A percentile compares a stretch with the other conserved stretches of the same genome.
phyloP scores from a whole-genome alignment of 306 rosid species.

The Vicia villosa region DNA sequence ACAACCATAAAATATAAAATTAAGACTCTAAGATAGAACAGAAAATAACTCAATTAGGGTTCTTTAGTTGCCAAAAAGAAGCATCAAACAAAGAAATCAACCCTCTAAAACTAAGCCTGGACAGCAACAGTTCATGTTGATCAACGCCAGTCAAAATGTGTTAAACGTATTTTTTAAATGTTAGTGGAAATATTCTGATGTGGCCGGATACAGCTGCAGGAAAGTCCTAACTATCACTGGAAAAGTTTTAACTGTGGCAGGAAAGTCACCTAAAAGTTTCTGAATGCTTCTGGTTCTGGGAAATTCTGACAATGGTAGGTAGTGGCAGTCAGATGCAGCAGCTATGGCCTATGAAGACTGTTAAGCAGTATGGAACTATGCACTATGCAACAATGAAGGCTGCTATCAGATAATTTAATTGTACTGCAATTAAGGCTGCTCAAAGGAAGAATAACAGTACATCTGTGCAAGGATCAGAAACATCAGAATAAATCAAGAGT shows the following conservation, averaged over 20 bases:
- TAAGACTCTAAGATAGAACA: neutral
- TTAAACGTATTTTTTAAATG: neutral
- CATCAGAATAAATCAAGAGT: neutral
- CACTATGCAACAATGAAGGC: neutral
- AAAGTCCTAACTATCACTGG: neutral
- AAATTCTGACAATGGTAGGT: neutral
- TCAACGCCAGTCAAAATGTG: neutral
- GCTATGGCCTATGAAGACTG: slow-evolving; percentile 9
- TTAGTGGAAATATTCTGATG: neutral
- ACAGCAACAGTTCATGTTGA: neutral
- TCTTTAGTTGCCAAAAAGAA: slow-evolving; percentile 6
- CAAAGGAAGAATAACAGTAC: neutral
- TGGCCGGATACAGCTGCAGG: neutral
- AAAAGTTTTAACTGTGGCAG: neutral
- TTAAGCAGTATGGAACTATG: slow-evolving; percentile 7
- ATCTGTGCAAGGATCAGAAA: neutral
- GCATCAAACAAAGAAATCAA: neutral
- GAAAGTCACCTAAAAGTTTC: neutral
- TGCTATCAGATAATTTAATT: neutral
- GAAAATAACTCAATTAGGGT: neutral
- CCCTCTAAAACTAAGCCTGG: neutral
- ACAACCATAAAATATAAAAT: neutral
- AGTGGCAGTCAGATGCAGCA: neutral
- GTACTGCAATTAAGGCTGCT: neutral
- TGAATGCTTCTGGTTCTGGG: neutral